Evolutionary conservation across 768 basidiomycete species (phyloP).

Genomic region (Boletellus ananiceps): DNA sequence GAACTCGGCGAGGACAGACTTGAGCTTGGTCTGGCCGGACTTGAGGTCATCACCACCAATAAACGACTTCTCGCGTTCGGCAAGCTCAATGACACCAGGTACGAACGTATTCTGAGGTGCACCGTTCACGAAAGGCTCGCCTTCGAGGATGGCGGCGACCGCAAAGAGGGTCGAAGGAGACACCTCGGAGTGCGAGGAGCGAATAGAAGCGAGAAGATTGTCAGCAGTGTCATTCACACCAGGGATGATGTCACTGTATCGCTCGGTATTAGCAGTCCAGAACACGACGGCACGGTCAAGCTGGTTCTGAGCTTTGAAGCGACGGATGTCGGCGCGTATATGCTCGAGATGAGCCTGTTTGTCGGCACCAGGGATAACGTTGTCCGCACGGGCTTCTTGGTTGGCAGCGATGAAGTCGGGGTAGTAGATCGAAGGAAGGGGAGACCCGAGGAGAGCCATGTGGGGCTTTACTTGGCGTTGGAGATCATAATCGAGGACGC

Average conservation of each 20-base stretch:
- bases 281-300: constrained; percentile 91
- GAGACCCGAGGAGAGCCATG: constrained; percentile 75
- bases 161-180: constrained; percentile 96
- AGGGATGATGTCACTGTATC: constrained; percentile 90
- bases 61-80: constrained; percentile 84
- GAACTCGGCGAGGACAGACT: constrained; percentile 96
- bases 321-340: constrained; percentile 88
- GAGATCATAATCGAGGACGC: constrained; percentile 94
- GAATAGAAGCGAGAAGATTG: constrained; percentile 78
- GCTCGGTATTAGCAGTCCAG: constrained; percentile 99
- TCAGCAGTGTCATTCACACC: constrained; percentile 95
- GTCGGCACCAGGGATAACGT: constrained; percentile 77
- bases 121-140: constrained; percentile 93
- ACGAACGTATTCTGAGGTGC: constrained; percentile 99
- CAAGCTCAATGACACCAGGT: constrained; percentile 88
- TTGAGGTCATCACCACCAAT: constrained; percentile 98
- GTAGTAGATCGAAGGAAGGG: constrained; percentile 94
- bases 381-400: constrained; percentile 94
- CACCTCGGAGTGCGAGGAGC: constrained; percentile 85
- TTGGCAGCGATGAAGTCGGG: constrained; percentile 98
- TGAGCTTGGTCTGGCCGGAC: constrained; percentile 96
- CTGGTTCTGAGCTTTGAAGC: constrained; percentile 78
- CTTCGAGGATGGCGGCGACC: constrained; percentile 92
- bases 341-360: constrained; percentile 91
- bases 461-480: constrained; percentile 90